Conservation (phyloP, 306 rosid genomes). For the Acacia acuminata region DNA sequence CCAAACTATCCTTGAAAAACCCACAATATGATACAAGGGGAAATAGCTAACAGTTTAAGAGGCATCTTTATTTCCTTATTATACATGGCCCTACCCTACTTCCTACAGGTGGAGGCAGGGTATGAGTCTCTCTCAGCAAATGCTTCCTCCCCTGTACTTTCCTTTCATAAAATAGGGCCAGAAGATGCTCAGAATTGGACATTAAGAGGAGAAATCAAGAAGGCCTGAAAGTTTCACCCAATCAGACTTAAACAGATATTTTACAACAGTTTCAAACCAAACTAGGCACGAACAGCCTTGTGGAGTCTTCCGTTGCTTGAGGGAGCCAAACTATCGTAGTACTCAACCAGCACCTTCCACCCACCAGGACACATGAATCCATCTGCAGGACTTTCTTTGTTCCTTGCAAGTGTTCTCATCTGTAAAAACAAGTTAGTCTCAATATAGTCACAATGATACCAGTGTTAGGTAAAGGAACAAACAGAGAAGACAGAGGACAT, state of each 20-base stretch:
- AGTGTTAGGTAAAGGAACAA: background rate
- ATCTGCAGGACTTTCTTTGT: slow-evolving; percentile 94
- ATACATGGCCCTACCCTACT: slow-evolving; percentile 25
- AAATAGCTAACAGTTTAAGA: slow-evolving; percentile 44
- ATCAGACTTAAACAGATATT: slow-evolving; percentile 28
- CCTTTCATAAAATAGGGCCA: slow-evolving; percentile 10
- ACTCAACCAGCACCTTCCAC: slow-evolving; percentile 91
- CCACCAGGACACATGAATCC: slow-evolving; percentile 99
- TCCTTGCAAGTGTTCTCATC: slow-evolving; percentile 95
- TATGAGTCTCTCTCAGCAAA: slow-evolving; percentile 39
- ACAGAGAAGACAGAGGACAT: background rate
- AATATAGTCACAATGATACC: background rate
- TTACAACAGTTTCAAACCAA: slow-evolving; percentile 30
- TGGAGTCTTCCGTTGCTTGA: slow-evolving; percentile 61
- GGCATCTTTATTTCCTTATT: slow-evolving; percentile 25
- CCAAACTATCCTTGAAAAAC: slow-evolving; percentile 34
- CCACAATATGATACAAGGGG: slow-evolving; percentile 54
- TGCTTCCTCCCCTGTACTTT: slow-evolving; percentile 15
- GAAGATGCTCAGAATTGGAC: slow-evolving; percentile 30
- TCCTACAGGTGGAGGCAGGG: slow-evolving; percentile 52
- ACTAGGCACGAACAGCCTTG: slow-evolving; percentile 74
- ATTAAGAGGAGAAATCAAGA: slow-evolving; percentile 43
- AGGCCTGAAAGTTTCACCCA: slow-evolving; percentile 56
- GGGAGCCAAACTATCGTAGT: slow-evolving; percentile 77
- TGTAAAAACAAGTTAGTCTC: slow-evolving; percentile 36